phyloP scores from a whole-genome alignment of 2,329 filamentous ascomycete species.

The Cytospora mali region DNA sequence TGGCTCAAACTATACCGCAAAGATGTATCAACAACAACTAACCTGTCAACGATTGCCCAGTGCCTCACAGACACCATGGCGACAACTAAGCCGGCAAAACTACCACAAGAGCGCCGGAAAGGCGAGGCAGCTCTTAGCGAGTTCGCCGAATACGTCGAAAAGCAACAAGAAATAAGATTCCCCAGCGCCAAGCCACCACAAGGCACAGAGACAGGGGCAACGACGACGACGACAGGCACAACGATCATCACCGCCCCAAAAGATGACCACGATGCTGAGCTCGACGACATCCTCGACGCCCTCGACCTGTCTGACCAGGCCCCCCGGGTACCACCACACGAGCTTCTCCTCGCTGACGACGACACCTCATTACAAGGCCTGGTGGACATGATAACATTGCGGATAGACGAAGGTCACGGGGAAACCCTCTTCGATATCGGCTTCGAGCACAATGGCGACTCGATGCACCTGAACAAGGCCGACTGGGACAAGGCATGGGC shows the following conservation, averaged over 20 bases:
- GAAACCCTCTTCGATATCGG: slow-evolving; percentile 92
- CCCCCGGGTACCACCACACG: slow-evolving; percentile 69
- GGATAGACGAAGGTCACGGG: slow-evolving; percentile 81
- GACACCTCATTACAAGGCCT: slow-evolving; percentile 67
- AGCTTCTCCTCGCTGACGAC: slow-evolving; percentile 69
- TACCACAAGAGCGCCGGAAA: slow-evolving; percentile 78
- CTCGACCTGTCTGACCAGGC: slow-evolving; percentile 77
- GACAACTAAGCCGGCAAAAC: slow-evolving; percentile 55
- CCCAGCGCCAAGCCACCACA: slow-evolving; percentile 39
- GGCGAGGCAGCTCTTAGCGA: slow-evolving; percentile 91
- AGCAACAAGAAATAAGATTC: slow-evolving; percentile 79
- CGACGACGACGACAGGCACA: slow-evolving; percentile 34
- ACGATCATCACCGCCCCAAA: slow-evolving; percentile 35
- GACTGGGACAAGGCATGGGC: slow-evolving; percentile 76
- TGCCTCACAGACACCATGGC: slow-evolving; percentile 50
- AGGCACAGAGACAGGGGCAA: slow-evolving; percentile 36
- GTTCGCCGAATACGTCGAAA: slow-evolving; percentile 96
- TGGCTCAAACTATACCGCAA: background rate
- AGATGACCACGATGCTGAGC: slow-evolving; percentile 70
- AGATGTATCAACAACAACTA: slow-evolving; percentile 5
- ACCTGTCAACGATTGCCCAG: slow-evolving; percentile 9
- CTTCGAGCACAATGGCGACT: slow-evolving; percentile 84
- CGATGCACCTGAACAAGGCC: slow-evolving; percentile 72
- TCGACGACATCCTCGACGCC: slow-evolving; percentile 89
- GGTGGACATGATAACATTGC: slow-evolving; percentile 63